Base-by-base conservation (phyloP, 2,329 filamentous ascomycete genomes). In the Proliferodiscus dingleyae region DNA sequence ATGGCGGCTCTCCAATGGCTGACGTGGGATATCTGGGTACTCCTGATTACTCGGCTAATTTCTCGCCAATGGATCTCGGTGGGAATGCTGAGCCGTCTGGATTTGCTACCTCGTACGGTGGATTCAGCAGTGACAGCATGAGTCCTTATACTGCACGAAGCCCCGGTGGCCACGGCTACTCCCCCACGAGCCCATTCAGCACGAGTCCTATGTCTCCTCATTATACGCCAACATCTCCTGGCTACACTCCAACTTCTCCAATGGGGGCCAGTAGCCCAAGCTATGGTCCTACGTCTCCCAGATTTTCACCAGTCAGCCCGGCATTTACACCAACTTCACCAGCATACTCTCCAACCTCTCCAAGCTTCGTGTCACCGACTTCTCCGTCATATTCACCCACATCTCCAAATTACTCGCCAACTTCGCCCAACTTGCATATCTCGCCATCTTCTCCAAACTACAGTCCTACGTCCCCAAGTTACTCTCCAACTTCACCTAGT, bases 351-450 rank as follows among this genome's bases (percentile, higher is more conserved):
- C 61, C 62, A 15, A 65, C 62, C 5, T 61, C 57, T 39, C 62
- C 62, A 13, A 59, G 57, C n/a, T 62, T 61, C 23, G 57, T 59
- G 66, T 70, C 46, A 67, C 73, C 55, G 66, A 93, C 84, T 28
- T 93, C 87, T 53, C 89, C 89, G 33, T 88, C 87, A 71, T 83
- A 82, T 62, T 88, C 85, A 42, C 85, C 85, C 2, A 85, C 84
- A 1, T 89, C 85, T 55, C 83, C 84, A 45, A 81, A 75, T 60
- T 87, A 87, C 68, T 83, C 80, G 24, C 81, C 82, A 9, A 83
- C 80, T 15, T 87, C 86, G 64, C 77, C 87, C 55, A 89, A 86
- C 84, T 85, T 52, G 37, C 56, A 55, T 41, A 46, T 45, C 9
- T 57, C 54, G 2, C 58, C 57, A 16, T 59, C 57, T n/a, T 57